Base-by-base conservation (phyloP, 345 rosid genomes). In the Rhodamnia rubescens region DNA sequence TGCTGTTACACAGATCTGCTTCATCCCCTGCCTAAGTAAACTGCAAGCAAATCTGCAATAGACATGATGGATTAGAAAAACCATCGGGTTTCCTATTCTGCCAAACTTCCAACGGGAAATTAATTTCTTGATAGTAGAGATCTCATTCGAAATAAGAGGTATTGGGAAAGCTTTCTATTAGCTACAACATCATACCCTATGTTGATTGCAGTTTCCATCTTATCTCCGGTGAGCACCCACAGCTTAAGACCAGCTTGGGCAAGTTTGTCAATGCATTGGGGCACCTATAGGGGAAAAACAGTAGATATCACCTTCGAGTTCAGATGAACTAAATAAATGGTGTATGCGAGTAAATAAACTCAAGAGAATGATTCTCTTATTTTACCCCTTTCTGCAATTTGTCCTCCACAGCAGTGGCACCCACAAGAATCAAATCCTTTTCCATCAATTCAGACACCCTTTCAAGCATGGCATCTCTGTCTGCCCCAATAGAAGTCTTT, bases 371-470 rank as follows among this genome's bases (percentile, higher is more conserved):
- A 81, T 29, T 27, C 11, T 53, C 18, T 87, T 83, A 53, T 51
- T 83, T 56, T 93, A 98, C 99, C 96, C 99, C 99, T 89, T 92
- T 92, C 88, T 98, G 99, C 89, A 98, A 90, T 90, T 96, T 98
- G 92, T 98, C 99, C 92, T 98, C 99, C 84, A 98, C 99, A 84
- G 99, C 99, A 84, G 99, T 98, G 87, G 99, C 98, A 84, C 99
- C 99, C 29, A 98, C 86, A 69, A 98, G 99, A 83, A 93, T 93
- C 88, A 98, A 89, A 7, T 96, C 99, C 86, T 83, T 96, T 89
- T 98, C 99, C 90, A 98, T 94, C 94, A 91, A 89, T 89, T 98
- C 99, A 50, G 99, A 86, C 42, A 93, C 91, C 6, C 86, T 88
- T 92, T 98, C 99, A 26, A 98, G 97, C 89, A 92, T 88, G 75